Evolutionary conservation across 139 green algal genomes (phyloP).

Genomic region (Haematococcus sp.): DNA sequence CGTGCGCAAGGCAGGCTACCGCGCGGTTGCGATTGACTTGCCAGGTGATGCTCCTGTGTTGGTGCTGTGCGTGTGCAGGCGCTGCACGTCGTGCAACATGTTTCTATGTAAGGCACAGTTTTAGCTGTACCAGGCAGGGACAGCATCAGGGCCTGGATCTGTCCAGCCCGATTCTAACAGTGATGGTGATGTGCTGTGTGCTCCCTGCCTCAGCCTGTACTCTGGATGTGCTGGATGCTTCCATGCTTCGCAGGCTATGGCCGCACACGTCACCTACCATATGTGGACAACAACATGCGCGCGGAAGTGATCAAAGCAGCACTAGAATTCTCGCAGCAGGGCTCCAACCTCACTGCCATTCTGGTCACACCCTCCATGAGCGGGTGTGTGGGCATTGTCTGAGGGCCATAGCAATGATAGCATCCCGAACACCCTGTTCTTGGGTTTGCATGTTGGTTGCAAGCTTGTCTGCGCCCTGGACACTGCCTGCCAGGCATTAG

Average conservation of each 20-base stretch:
- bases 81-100: too few species aligned
- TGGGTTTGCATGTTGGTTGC: too few species aligned
- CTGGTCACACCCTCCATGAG: constrained; percentile 40
- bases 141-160: too few species aligned
- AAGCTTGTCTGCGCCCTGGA: too few species aligned
- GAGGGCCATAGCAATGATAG: background rate
- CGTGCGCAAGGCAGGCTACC: constrained; percentile 19
- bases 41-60: constrained; percentile 17
- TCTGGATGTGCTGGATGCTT: background rate
- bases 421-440: background rate
- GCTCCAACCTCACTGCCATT: constrained; percentile 4
- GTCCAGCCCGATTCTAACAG: too few species aligned
- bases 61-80: background rate
- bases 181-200: too few species aligned
- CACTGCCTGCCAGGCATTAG: too few species aligned
- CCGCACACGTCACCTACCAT: constrained; percentile 21
- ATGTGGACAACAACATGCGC: constrained; percentile 44
- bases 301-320: constrained; percentile 34
- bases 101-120: too few species aligned
- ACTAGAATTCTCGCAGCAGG: constrained; percentile 11
- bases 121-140: too few species aligned
- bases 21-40: constrained; percentile 32
- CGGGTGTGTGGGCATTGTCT: constrained; percentile 15
- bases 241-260: constrained; percentile 22
- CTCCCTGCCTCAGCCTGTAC: too few species aligned